Evolutionary conservation across 192 early-diverging fungal species (phyloP), one percentile per base, ranked within the genome.

Genomic region (Haplosporangium gracile): DNA sequence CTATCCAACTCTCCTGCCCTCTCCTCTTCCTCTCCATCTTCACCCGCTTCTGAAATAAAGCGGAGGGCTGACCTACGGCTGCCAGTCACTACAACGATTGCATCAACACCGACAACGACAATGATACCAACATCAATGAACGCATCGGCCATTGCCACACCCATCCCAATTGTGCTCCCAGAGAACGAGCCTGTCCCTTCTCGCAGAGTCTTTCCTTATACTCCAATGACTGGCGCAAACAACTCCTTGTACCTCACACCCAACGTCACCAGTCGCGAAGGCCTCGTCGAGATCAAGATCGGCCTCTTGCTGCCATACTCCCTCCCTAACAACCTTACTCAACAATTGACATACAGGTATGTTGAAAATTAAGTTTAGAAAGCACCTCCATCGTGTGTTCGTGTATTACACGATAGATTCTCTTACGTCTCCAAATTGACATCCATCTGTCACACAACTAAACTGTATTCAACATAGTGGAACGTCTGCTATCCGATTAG

Each of bases 401-500:
- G 29, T 40, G 13, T 43, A 45, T 76, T 22, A 68, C 51, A 24
- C 47, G 76, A 57, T n/a, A 42, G 24, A 2, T 22, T 53, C 13
- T 53, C n/a, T 22, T 4, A 36, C 42, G 36, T 47, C 26, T 77
- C 43, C 32, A 22, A 10, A 45, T 71, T 32, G 2, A 32, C 72
- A 2, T 26, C 55, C n/a, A 7, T 79, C n/a, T 47, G 26, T 42
- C 15, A 70, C 39, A 55, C 29, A 34, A 55, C n/a, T 18, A 22
- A 65, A 51, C 18, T 20, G 4, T 29, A 34, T 4, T 75, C 4
- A 8, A 22, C 51, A 10, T 29, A 91, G 91, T 69, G 91, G 91
- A 24, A 85, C 88, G 8, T 90, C 91, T 4, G 91, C 91, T 22
- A 91, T 91, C 29, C 86, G 91, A 29, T 75, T 91, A 77, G 91